phyloP scores from a whole-genome alignment of 1,284 basidiomycete genomes.

The Rhodofomes roseus region DNA sequence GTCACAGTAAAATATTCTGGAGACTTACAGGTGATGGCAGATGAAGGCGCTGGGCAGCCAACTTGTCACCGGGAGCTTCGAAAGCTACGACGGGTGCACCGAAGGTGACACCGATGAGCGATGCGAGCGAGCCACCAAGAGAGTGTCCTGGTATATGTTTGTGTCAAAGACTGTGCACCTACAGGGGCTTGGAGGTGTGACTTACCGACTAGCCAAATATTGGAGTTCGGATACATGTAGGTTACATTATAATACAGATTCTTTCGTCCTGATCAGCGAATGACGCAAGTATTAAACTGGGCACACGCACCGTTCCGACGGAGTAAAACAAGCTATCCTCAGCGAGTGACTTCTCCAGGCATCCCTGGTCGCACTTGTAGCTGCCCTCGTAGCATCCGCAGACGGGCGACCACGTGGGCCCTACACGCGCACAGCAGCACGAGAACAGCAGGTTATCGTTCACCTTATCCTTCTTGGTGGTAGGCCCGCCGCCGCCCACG shows the following conservation, averaged over 20 bases:
- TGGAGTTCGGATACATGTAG: neutral
- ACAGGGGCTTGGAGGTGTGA: too few relatives aligned
- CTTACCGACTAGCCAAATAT: constrained; percentile 80
- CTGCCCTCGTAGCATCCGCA: constrained; percentile 86
- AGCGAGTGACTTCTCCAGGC: constrained; percentile 76
- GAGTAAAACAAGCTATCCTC: constrained; percentile 90
- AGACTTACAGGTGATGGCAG: constrained; percentile 68
- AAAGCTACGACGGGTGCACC: constrained; percentile 88
- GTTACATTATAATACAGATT: constrained; percentile 83
- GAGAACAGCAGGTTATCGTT: constrained; percentile 96
- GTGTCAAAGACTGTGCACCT: neutral
- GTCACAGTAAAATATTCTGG: neutral
- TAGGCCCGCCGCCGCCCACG: constrained; percentile 82
- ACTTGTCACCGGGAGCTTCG: constrained; percentile 87
- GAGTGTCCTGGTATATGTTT: constrained; percentile 58
- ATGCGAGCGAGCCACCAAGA: constrained; percentile 80
- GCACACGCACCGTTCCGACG: constrained; percentile 69
- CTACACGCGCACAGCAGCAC: constrained; percentile 94
- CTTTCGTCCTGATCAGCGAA: constrained; percentile 33
- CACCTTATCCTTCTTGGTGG: constrained; percentile 85
- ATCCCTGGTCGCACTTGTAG: constrained; percentile 81
- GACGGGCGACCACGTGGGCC: constrained; percentile 92
- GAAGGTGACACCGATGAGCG: constrained; percentile 86
- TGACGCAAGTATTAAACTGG: neutral
- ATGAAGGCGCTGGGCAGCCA: constrained; percentile 87